Base-by-base conservation (phyloP, 2,329 filamentous ascomycete species). In the Cladophialophora chaetospira region DNA sequence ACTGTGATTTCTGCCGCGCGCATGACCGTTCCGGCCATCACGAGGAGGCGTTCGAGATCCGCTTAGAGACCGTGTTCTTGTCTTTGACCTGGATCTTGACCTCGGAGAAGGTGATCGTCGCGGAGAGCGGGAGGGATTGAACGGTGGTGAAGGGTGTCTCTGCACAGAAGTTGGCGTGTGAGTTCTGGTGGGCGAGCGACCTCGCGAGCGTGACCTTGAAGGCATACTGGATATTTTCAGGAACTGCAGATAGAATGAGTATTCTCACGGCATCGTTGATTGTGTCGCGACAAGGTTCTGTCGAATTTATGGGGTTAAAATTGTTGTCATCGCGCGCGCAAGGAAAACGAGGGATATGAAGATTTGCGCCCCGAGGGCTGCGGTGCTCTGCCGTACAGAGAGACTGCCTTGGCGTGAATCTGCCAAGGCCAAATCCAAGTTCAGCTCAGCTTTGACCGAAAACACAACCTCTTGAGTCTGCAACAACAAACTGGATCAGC, bases 51-150 rank as follows among this genome's bases (percentile, higher is more conserved):
- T 68, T 53, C 65, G 65, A 26, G 67, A 68, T 29, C 68, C 71
- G 33, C 63, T 69, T 38, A 64, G 64, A 29, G 69, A 68, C 26
- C 53, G 65, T 21, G 36, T 40, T 40, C 17, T 21, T 40, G 36
- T 40, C 36, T 19, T 5, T 8, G 36, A 40, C 10, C 42, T 44
- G 35, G 50, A 53, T 5, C 50, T 26, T 11, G 67, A 67, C 25
- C 68, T 70, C 46, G 71, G 69, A 31, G 60, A 60, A n/a, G 38
- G 49, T 25, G 68, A 68, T 31, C 69, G 72, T 40, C 64, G 70
- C 42, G 65, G 64, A 36, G 69, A 68, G 31, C 49, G 65, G 23
- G 68, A 70, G 23, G 61, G 65, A 35, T 63, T 57, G n/a, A 48
- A 53, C 28, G 43, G 38, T 9, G 55, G 58, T 44, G 63, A 63